A percentile compares a stretch with the other conserved stretches of the same genome.
Conservation (phyloP, 1,284 basidiomycete genomes). For the Anthracocystis setariae region DNA sequence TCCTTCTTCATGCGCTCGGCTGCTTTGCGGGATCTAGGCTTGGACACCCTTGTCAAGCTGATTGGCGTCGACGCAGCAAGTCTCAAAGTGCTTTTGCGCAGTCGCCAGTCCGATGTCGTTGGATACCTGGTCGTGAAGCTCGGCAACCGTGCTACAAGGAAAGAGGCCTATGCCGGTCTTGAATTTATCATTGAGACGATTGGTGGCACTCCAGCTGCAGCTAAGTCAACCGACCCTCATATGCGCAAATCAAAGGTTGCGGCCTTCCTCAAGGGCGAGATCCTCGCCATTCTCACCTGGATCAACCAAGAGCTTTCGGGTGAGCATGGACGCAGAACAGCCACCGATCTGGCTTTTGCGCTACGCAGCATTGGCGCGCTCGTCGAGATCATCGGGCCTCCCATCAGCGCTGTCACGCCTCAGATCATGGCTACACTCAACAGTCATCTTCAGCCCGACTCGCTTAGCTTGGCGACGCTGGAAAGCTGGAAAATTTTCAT, state of each 20-base stretch:
- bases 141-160: slow-evolving; percentile 48
- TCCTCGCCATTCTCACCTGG: slow-evolving; percentile 64
- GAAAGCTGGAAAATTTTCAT: slow-evolving; percentile 85
- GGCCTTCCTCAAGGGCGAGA: slow-evolving; percentile 55
- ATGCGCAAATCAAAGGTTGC: slow-evolving; percentile 38
- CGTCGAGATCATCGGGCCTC: slow-evolving; percentile 76
- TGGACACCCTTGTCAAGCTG: slow-evolving; percentile 43
- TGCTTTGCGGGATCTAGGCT: slow-evolving; percentile 33
- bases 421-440: slow-evolving; percentile 93
- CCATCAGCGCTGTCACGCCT: slow-evolving; percentile 54
- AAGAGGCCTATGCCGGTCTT: slow-evolving; percentile 54
- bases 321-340: slow-evolving; percentile 56
- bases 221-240: slow-evolving; percentile 16
- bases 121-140: slow-evolving; percentile 63
- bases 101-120: slow-evolving; percentile 60
- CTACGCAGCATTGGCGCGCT: slow-evolving; percentile 79
- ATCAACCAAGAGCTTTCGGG: slow-evolving; percentile 63
- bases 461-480: slow-evolving; percentile 81
- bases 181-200: slow-evolving; percentile 54
- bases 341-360: slow-evolving; percentile 53
- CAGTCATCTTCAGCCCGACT: slow-evolving; percentile 79
- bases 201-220: slow-evolving; percentile 21
- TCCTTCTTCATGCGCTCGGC: slow-evolving; percentile 54
- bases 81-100: slow-evolving; percentile 52
- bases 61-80: slow-evolving; percentile 51